Evolutionary conservation across 23 red algal species (phyloP).

Genomic region (Gracilaria domingensis): DNA sequence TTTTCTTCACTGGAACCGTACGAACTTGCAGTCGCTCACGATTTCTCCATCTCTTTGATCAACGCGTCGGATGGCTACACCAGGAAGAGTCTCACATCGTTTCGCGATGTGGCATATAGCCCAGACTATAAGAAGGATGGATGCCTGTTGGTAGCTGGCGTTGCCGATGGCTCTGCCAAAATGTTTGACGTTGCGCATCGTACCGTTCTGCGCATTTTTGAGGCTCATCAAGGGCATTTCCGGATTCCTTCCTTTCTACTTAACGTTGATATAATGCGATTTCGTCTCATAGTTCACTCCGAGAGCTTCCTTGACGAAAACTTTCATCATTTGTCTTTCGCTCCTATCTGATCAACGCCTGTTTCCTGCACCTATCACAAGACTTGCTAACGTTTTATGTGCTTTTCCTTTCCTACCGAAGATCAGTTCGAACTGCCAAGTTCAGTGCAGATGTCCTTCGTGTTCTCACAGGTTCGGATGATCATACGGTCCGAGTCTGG

Average conservation of each 20-base stretch:
- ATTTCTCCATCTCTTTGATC: slow-evolving; percentile 61
- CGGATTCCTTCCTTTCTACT: background rate
- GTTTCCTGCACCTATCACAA: background rate
- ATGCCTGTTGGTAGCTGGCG: slow-evolving; percentile 85
- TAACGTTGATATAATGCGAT: slow-evolving; percentile 53
- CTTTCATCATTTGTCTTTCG: slow-evolving; percentile 78
- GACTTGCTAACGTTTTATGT: background rate
- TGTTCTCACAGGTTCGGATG: slow-evolving; percentile 91
- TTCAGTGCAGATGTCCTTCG: slow-evolving; percentile 90
- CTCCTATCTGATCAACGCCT: slow-evolving; percentile 80
- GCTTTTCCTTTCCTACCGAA: background rate
- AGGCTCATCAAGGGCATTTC: slow-evolving; percentile 89
- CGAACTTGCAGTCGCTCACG: slow-evolving; percentile 77
- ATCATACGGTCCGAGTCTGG: slow-evolving; percentile 84
- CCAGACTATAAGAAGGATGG: slow-evolving; percentile 85
- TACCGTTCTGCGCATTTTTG: slow-evolving; percentile 72
- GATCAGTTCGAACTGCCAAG: slow-evolving; percentile 72
- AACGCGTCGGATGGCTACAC: slow-evolving; percentile 29
- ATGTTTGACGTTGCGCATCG: slow-evolving; percentile 80
- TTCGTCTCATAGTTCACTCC: slow-evolving; percentile 84
- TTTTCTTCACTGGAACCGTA: slow-evolving; percentile 73
- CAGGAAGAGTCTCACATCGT: slow-evolving; percentile 49
- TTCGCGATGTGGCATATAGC: slow-evolving; percentile 77
- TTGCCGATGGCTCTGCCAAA: slow-evolving; percentile 69
- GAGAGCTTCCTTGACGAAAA: slow-evolving; percentile 76